Evolutionary conservation across 176 grass and related monocot species (phyloP).

Genomic region (Aegilops longissima): DNA sequence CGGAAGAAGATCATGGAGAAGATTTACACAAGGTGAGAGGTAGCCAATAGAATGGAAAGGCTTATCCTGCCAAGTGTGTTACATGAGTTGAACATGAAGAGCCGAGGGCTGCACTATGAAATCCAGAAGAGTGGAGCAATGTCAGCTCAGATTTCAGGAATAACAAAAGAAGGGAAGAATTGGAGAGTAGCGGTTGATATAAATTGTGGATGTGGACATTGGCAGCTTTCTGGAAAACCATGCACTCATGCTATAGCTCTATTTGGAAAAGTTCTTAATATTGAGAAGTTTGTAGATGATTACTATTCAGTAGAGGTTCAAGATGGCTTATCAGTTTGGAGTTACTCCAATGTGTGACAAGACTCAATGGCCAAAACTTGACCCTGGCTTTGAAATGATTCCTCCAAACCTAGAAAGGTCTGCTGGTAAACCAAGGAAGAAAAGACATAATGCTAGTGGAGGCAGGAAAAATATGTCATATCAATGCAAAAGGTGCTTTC

Average conservation of each 20-base stretch:
- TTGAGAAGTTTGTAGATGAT: not conserved
- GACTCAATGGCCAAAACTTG: not conserved
- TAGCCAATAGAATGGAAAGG: not conserved
- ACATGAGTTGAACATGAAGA: not conserved
- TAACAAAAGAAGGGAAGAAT: not conserved
- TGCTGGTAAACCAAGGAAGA: no score
- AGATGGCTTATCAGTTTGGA: not conserved
- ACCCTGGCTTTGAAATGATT: no score
- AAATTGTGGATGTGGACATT: not conserved
- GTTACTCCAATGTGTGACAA: not conserved
- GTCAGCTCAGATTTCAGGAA: not conserved
- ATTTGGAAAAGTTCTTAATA: not conserved
- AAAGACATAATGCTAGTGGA: no score
- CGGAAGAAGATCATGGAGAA: not conserved
- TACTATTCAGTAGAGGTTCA: not conserved
- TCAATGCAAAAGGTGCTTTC: no score
- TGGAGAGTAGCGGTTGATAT: not conserved
- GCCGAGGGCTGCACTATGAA: not conserved
- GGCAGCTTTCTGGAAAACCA: not conserved
- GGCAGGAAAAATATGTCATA: no score
- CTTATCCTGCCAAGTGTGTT: not conserved
- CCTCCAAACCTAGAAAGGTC: no score
- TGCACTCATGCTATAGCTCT: conserved; percentile 19
- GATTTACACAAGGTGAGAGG: not conserved
- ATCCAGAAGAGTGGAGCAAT: not conserved